These are phyloP conservation scores for Chaetomium fimeti DNA, from an alignment of 495 filamentous ascomycete genomes.

Conservation along the genomic window DNA sequence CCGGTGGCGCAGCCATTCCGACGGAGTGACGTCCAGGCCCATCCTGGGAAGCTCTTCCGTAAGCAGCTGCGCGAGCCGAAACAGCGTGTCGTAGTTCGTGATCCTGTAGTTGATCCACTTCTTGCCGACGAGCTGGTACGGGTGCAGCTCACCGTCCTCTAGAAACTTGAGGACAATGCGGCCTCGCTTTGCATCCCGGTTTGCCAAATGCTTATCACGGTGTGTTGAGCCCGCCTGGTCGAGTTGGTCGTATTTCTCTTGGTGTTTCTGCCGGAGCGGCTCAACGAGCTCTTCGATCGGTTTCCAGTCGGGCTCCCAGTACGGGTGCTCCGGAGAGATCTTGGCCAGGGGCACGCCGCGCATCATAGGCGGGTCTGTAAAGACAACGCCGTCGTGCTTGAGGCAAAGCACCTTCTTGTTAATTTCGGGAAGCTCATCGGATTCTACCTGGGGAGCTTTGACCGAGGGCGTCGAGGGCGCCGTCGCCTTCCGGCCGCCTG, in stretches of 20 bases:
- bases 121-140: conserved; percentile 50
- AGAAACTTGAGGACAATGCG: conserved; percentile 45
- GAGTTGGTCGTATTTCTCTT: conserved; percentile 37
- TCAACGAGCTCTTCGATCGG: conserved; percentile 36
- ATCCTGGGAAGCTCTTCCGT: conserved; percentile 48
- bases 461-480: background rate
- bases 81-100: conserved; percentile 51
- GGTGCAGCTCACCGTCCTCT: conserved; percentile 44
- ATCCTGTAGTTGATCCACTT: conserved; percentile 41
- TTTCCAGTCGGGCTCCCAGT: conserved; percentile 49
- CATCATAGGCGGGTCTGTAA: conserved; percentile 43
- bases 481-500: conserved; percentile 18
- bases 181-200: conserved; percentile 49
- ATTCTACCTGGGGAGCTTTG: background rate
- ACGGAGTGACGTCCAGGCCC: conserved; percentile 44
- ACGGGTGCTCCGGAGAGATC: conserved; percentile 43
- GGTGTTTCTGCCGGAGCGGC: conserved; percentile 39
- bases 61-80: conserved; percentile 46
- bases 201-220: conserved; percentile 45
- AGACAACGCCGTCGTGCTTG: conserved; percentile 41
- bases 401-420: conserved; percentile 39
- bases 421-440: conserved; percentile 35
- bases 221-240: conserved; percentile 23
- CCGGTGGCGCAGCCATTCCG: conserved; percentile 51
- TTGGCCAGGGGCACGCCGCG: conserved; percentile 47